Conservation (phyloP, 768 basidiomycete genomes). For the Calocybe cyanea region DNA sequence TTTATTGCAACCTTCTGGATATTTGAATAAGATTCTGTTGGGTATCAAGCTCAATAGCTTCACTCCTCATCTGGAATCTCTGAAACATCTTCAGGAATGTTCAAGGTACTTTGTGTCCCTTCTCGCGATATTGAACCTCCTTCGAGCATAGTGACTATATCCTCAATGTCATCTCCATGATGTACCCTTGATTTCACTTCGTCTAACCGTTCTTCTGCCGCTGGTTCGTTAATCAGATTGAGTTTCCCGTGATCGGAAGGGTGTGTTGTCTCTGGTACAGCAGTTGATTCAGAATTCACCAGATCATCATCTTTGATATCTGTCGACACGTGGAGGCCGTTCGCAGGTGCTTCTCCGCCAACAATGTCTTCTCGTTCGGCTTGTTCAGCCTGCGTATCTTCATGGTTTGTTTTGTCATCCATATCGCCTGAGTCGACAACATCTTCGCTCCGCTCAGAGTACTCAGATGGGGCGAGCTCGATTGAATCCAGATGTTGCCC, state of each 20-base stretch:
- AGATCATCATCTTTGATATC: background rate
- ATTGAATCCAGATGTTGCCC: background rate
- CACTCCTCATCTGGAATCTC: slow-evolving; percentile 56
- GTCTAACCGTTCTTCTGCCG: slow-evolving; percentile 14
- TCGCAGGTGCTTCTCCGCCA: slow-evolving; percentile 1
- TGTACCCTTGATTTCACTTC: slow-evolving; percentile 13
- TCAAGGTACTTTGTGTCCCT: slow-evolving; percentile 38
- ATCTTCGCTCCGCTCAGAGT: background rate
- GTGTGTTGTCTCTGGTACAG: slow-evolving; percentile 3
- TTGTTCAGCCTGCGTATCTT: background rate
- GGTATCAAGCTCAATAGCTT: slow-evolving; percentile 3
- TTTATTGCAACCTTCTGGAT: too few species aligned
- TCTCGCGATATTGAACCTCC: slow-evolving; percentile 29
- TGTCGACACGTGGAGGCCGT: background rate
- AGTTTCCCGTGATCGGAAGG: background rate
- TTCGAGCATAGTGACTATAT: slow-evolving; percentile 67
- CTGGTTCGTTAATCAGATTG: slow-evolving; percentile 5
- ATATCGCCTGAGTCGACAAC: slow-evolving; percentile 1
- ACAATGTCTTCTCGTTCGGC: background rate
- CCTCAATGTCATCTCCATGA: slow-evolving; percentile 48
- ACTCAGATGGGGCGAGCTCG: background rate
- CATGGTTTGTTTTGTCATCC: background rate
- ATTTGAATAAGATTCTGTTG: too few species aligned
- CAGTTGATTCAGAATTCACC: background rate
- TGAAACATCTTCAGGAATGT: slow-evolving; percentile 51